Evolutionary conservation across 768 basidiomycete genomes (phyloP).

Genomic region (Imleria badia): DNA sequence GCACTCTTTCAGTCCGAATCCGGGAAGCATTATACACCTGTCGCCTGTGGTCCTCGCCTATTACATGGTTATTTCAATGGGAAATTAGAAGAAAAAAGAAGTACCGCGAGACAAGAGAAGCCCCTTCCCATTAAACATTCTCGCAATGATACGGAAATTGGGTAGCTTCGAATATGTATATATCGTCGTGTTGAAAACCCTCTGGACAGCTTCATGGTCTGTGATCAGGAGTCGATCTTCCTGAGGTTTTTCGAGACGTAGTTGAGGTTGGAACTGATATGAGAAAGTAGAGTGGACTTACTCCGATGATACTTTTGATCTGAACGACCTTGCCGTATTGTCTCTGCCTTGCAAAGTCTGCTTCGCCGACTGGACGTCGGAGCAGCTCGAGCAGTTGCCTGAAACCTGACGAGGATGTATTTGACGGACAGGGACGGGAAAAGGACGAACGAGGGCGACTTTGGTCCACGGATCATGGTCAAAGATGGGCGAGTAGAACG

Average conservation of each 20-base stretch:
- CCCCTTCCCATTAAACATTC: constrained; percentile 29
- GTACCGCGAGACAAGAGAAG: constrained; percentile 42
- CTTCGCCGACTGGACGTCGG: constrained; percentile 24
- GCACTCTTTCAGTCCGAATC: constrained; percentile 50
- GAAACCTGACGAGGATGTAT: neutral
- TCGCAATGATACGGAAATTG: constrained; percentile 16
- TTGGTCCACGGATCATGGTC: constrained; percentile 13
- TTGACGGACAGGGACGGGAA: constrained; percentile 16
- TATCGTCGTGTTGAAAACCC: constrained; percentile 39
- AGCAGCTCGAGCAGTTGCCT: constrained; percentile 28
- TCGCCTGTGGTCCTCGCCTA: constrained; percentile 45
- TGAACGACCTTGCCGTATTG: constrained; percentile 28
- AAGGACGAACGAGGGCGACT: constrained; percentile 12
- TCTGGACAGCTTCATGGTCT: constrained; percentile 44
- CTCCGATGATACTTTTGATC: constrained; percentile 24
- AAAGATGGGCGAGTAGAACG: constrained; percentile 4
- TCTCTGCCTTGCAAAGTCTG: constrained; percentile 31
- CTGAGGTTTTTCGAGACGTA: constrained; percentile 21
- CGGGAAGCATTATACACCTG: constrained; percentile 57
- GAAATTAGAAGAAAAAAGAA: neutral
- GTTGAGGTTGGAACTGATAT: neutral
- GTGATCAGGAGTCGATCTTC: constrained; percentile 45
- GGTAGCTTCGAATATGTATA: constrained; percentile 41
- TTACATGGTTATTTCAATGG: constrained; percentile 3
- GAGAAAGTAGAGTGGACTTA: constrained; percentile 3